These are phyloP conservation scores for Cryoendolithus antarcticus DNA, from an alignment of 2,329 filamentous ascomycete species.

Conservation along the genomic window DNA sequence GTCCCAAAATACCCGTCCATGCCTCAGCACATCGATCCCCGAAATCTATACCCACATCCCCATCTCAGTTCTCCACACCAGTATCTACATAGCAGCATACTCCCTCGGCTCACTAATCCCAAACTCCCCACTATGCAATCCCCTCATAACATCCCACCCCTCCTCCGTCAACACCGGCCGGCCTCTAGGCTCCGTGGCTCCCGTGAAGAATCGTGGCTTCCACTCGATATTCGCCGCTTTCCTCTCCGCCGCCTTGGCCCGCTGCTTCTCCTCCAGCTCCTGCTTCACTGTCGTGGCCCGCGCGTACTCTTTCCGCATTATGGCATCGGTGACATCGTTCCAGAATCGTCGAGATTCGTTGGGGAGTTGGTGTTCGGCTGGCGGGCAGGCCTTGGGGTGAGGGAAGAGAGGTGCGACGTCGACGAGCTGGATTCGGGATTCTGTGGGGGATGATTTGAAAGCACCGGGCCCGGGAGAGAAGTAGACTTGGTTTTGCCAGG, in stretches of 20 bases:
- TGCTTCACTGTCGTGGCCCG: constrained; percentile 79
- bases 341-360: constrained; percentile 88
- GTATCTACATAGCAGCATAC: constrained; percentile 19
- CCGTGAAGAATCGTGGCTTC: constrained; percentile 78
- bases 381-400: constrained; percentile 66
- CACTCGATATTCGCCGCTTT: constrained; percentile 58
- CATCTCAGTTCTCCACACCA: neutral
- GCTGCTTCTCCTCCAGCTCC: constrained; percentile 81
- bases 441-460: constrained; percentile 33
- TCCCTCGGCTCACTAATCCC: constrained; percentile 34
- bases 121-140: constrained; percentile 42
- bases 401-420: constrained; percentile 77
- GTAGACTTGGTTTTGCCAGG: constrained; percentile 65
- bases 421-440: constrained; percentile 61
- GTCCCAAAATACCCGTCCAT: too few species aligned
- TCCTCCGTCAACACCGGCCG: constrained; percentile 51
- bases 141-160: constrained; percentile 45
- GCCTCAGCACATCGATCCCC: too few species aligned
- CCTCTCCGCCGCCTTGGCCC: constrained; percentile 70
- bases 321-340: constrained; percentile 70
- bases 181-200: constrained; percentile 44
- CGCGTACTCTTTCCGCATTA: constrained; percentile 57
- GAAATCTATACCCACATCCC: too few species aligned
- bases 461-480: constrained; percentile 41
- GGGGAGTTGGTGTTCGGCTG: constrained; percentile 62